Base-by-base conservation (phyloP, 768 basidiomycete genomes). In the Tephrocybe sp. region DNA sequence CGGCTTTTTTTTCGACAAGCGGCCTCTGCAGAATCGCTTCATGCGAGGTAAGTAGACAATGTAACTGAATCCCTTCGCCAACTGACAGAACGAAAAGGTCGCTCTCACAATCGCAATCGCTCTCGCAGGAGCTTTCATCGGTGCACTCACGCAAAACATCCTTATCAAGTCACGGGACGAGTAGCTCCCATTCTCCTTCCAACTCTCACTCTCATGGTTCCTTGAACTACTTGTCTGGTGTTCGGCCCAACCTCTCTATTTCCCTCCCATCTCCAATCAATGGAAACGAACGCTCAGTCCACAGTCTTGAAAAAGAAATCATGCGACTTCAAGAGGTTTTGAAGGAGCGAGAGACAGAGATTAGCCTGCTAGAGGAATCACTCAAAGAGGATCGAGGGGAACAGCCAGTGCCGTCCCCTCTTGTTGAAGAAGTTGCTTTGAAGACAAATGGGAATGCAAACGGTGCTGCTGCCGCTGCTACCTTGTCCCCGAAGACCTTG, bases 51-150 rank as follows among this genome's bases (percentile, higher is more conserved):
- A 40, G 43, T n/a, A 57, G 30, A 32, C 24, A 3, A 64, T 62
- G 44, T 47, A n/a, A 30, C 22, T 48, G 22, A 19, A 15, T 36
- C 36, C 51, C 26, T 28, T 47, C 50, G 31, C 45, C 28, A 51
- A 59, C 32, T 44, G 47, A 45, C 46, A 32, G 42, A 42, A n/a
- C n/a, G 51, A 52, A 36, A 59, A 91, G 89, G 81, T 92, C 92
- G 83, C 83, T 86, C 58, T 92, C 89, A 74, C 90, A 90, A 71
- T 94, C 93, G 68, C 83, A 86, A 76, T 96, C 94, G 78, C 85
- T 96, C 60, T 95, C 94, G 76, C 94, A 98, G 93, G 93, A 92
- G 80, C 81, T 92, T 57, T 92, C 86, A 59, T 92, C 86, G 76
- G 89, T 73, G 72, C 87, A 86, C 64, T 89, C 84, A 74, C 89